These are phyloP conservation scores for Diaporthe destruens DNA, from an alignment of 2,329 filamentous ascomycete species.

Conservation along the genomic window DNA sequence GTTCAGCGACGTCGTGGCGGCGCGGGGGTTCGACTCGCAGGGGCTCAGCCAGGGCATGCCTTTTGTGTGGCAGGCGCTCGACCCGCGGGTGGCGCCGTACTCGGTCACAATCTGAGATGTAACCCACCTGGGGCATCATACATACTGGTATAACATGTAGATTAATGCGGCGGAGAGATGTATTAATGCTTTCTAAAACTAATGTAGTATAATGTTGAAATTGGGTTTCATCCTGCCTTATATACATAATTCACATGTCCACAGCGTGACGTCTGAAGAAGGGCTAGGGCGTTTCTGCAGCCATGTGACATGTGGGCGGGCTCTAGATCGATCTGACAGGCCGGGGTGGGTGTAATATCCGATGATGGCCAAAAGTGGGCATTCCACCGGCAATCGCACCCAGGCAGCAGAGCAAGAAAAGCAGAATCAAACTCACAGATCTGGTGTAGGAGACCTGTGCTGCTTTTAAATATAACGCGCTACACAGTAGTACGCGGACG, in stretches of 20 bases:
- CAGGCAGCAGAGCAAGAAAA: neutral
- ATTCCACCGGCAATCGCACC: conserved; percentile 5
- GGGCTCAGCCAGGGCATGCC: conserved; percentile 62
- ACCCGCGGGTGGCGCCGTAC: conserved; percentile 44
- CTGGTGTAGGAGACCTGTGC: neutral
- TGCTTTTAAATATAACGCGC: neutral
- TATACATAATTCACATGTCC: neutral
- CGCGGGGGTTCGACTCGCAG: conserved; percentile 55
- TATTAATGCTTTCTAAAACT: neutral
- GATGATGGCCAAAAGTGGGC: neutral
- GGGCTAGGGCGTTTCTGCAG: neutral
- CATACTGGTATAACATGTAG: neutral
- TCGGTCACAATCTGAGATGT: conserved; percentile 39
- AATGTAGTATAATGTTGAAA: neutral
- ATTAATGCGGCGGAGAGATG: neutral
- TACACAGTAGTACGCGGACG: no score
- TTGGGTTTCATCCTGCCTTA: neutral
- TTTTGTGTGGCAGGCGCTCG: conserved; percentile 54
- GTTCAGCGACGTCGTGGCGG: conserved; percentile 54
- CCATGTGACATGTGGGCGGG: neutral
- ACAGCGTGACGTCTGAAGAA: neutral
- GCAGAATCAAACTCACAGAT: neutral
- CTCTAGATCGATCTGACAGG: neutral
- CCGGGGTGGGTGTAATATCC: conserved; percentile 5
- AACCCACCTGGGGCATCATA: neutral